phyloP scores from a whole-genome alignment of 106 monocot species.

The Cymbidium sinense region DNA sequence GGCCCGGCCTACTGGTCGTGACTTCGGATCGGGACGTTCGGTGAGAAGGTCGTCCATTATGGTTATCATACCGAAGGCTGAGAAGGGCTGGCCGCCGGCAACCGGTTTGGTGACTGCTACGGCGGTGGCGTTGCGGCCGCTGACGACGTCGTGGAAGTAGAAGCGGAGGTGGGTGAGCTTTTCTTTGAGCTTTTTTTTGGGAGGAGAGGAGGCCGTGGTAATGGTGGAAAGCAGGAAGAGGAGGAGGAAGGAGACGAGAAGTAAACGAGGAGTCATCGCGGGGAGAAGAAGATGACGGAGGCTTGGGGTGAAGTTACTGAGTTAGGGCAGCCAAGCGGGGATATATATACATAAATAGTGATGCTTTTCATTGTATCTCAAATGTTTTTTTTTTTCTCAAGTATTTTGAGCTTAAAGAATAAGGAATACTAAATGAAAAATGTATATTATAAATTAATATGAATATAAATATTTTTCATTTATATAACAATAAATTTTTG shows the following conservation, averaged over 20 bases:
- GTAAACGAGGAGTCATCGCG: not conserved
- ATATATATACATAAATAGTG: too few relatives aligned
- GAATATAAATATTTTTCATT: too few relatives aligned
- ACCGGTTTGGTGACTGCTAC: not conserved
- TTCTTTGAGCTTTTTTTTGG: not conserved
- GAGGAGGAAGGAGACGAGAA: not conserved
- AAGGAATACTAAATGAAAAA: too few relatives aligned
- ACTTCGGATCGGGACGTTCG: conserved; percentile 14
- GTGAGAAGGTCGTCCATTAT: conserved; percentile 29
- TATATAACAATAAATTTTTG: too few relatives aligned
- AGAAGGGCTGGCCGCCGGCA: not conserved
- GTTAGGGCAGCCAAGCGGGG: too few relatives aligned
- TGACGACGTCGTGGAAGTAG: conserved; percentile 23
- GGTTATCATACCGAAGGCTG: conserved; percentile 13
- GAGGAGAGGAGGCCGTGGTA: not conserved
- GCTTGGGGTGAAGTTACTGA: not conserved
- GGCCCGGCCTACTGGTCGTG: conserved; percentile 14
- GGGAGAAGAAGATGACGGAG: not conserved
- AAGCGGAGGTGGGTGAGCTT: conserved; percentile 27
- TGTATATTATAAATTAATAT: too few relatives aligned
- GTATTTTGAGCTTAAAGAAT: too few relatives aligned
- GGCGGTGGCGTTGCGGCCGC: conserved; percentile 24
- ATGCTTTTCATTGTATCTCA: too few relatives aligned
- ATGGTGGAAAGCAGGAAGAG: too few relatives aligned
- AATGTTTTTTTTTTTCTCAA: too few relatives aligned